Base-by-base conservation (phyloP, 345 rosid genomes). In the Eucalyptus regnans region DNA sequence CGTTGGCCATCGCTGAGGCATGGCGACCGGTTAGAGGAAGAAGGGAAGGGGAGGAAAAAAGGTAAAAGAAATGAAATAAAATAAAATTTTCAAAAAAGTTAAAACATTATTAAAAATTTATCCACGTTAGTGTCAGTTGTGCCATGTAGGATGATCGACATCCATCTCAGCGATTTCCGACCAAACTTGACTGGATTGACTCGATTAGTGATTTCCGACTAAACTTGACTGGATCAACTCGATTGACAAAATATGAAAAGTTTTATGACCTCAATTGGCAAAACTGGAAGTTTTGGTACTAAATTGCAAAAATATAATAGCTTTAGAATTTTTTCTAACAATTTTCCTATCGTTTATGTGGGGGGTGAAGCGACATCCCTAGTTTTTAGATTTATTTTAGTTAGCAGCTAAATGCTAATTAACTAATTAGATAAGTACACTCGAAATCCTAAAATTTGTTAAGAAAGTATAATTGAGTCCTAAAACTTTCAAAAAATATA, bases 101-200 rank as follows among this genome's bases (percentile, higher is more conserved):
- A 23, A 22, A 56, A 56, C 12, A 25, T 9, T 3, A 56, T 23
- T 23, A 22, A 56, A 4, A 56, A 56, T 9, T 56, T 22, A 56
- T 56, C 5, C 0, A 56, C n/a, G n/a, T 22, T 0, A 56, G 3
- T 56, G 4, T 22, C 0, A 17, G 3, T 23, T 1, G 3, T 56
- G 62, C 12, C 0, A 56, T 56, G 6, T 9, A 56, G 3, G 3
- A 23, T 9, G 6, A 0, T 22, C 1, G 6, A 23, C 3, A 23
- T 56, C 5, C 0, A 56, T 2, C 6, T 56, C 1, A 56, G 3
- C 5, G 5, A 56, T 56, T 22, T 56, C 3, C 0, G 0, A 23
- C 0, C 1, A 56, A 56, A 56, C 9, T 56, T 56, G 12, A 22
- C 0, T 0, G 4, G 1, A 56, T 56, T 0, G 1, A 9, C 1